A percentile compares a stretch with the other conserved stretches of the same genome.
These are phyloP conservation scores for Luffa aegyptiaca DNA, from an alignment of 306 rosid species.

Conservation along the genomic window DNA sequence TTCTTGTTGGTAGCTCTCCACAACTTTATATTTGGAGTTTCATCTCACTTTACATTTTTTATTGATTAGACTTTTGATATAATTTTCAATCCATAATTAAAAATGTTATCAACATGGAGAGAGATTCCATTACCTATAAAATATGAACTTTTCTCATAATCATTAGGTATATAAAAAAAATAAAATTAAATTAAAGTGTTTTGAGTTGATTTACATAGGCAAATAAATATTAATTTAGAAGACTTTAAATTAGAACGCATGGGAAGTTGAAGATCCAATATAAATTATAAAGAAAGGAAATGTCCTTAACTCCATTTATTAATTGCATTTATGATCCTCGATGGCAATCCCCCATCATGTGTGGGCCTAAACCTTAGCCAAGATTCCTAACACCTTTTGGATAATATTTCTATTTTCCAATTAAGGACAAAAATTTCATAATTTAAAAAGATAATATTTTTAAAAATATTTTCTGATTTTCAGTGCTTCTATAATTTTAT, in stretches of 20 bases:
- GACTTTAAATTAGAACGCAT: background rate
- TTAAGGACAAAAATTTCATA: background rate
- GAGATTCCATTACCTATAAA: background rate
- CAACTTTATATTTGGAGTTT: too few relatives aligned
- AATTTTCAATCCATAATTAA: too few relatives aligned
- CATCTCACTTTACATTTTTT: too few relatives aligned
- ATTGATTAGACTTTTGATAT: too few relatives aligned
- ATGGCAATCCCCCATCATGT: conserved; percentile 52
- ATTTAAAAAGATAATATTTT: background rate
- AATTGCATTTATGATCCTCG: conserved; percentile 20
- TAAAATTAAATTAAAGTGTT: background rate
- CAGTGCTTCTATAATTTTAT: background rate
- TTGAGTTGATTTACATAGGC: background rate
- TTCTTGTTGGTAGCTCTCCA: too few relatives aligned
- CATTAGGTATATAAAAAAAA: background rate
- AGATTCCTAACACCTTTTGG: background rate
- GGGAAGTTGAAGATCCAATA: background rate
- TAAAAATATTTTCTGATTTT: background rate
- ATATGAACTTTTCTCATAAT: background rate
- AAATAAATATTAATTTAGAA: background rate
- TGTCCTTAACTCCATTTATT: conserved; percentile 26
- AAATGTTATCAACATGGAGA: too few relatives aligned
- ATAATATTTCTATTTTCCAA: background rate
- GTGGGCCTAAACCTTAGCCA: conserved; percentile 29
- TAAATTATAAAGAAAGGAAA: background rate